Base-by-base conservation (phyloP, 306 rosid species). In the Lupinus albus region DNA sequence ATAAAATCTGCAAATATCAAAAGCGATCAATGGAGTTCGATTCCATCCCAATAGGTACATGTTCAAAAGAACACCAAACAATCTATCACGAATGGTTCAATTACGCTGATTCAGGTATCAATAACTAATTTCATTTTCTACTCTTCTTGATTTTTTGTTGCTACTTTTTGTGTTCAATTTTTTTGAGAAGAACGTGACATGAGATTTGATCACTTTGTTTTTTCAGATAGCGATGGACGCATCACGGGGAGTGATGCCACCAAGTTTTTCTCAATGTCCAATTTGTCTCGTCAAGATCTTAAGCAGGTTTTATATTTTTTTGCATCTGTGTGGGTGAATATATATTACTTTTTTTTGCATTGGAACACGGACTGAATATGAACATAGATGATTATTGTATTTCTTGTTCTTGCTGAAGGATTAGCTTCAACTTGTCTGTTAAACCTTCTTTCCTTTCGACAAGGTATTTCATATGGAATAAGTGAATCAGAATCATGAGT, bases 171-270 rank as follows among this genome's bases (percentile, higher is more conserved):
- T 21, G 8, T 35, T 33, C 15, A 7, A 5, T 32, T 14, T 8
- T 59, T 18, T 18, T n/a, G 17, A n/a, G 51, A 46, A 46, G 51
- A 6, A 46, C 18, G 33, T 4, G 12, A 16, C n/a, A 11, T 20
- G 35, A 21, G 15, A 13, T 58, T 67, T 14, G 14, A 36, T 49
- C 50, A 20, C 38, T 33, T 33, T 4, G 64, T 72, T 61, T 58
- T 47, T 70, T 32, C 85, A 90, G 99, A 94, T 72, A 64, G 68
- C 11, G 99, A 94, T 85, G 97, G 99, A 21, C 99, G 99, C 73
- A 65, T 94, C 64, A 85, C 92, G 2, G 99, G 99, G 10, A 82
- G 41, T 25, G 99, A 94, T 70, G 99, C 97, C 15, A 79, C 82
- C 7, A 88, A 76, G 77, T 88, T 94, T 85, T 94, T 94, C 77